Conservation (phyloP, 805 yeast genomes). For the Schwanniomyces vanrijiae region DNA sequence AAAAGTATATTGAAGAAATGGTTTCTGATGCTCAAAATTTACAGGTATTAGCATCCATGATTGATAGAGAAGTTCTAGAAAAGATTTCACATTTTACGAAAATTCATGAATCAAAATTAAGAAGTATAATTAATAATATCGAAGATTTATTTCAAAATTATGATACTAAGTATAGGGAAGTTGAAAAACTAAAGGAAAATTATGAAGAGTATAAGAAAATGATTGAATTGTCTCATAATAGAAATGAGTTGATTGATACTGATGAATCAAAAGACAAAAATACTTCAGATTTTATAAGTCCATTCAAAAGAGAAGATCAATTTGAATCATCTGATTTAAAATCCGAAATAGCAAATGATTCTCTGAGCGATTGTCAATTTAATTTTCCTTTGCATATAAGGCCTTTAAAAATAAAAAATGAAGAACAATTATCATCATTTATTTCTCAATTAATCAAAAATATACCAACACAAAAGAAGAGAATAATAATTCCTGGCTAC, state of each 20-base stretch:
- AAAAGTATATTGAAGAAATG: constrained; percentile 18
- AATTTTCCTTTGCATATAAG: constrained; percentile 36
- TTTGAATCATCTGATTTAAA: not conserved
- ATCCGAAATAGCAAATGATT: not conserved
- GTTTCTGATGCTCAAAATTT: constrained; percentile 22
- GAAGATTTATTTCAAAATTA: constrained; percentile 25
- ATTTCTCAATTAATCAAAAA: constrained; percentile 19
- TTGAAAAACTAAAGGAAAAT: constrained; percentile 29
- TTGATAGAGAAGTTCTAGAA: constrained; percentile 35
- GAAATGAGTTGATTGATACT: not conserved
- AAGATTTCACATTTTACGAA: constrained; percentile 35
- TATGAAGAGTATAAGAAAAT: constrained; percentile 30
- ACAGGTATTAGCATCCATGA: constrained; percentile 26
- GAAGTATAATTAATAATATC: constrained; percentile 20
- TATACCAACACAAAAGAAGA: constrained; percentile 28
- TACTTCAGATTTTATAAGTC: not conserved
- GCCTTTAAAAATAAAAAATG: constrained; percentile 16
- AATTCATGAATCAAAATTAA: constrained; percentile 33
- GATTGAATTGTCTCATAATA: constrained; percentile 26
- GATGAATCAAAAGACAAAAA: constrained; percentile 1
- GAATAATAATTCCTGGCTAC: constrained; percentile 41
- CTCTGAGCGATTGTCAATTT: constrained; percentile 9
- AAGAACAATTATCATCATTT: constrained; percentile 20
- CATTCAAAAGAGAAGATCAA: not conserved
- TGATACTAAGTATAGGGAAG: constrained; percentile 16